A percentile compares a stretch with the other conserved stretches of the same genome.
These are phyloP conservation scores for Trichosporon coremiiforme DNA, from an alignment of 1,284 basidiomycete species.

Conservation along the genomic window DNA sequence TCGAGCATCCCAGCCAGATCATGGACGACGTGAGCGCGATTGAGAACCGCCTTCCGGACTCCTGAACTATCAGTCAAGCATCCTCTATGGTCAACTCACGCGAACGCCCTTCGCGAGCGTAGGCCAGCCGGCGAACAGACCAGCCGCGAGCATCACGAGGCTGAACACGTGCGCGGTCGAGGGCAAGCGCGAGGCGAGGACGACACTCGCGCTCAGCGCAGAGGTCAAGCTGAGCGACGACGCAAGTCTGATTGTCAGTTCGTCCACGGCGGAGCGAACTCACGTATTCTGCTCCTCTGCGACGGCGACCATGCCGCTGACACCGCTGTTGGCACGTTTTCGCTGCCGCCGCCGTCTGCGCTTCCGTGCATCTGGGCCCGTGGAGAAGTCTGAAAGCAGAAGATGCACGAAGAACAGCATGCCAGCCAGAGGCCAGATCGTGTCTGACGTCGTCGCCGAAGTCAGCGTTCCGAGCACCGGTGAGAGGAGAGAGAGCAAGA, in stretches of 20 bases:
- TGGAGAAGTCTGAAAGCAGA: conserved; percentile 68
- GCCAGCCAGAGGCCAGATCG: conserved; percentile 88
- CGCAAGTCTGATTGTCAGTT: conserved; percentile 64
- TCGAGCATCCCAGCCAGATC: conserved; percentile 40
- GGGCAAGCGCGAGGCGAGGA: conserved; percentile 84
- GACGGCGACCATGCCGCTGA: conserved; percentile 26
- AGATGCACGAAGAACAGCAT: conserved; percentile 67
- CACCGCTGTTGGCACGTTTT: conserved; percentile 25
- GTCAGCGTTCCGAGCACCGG: conserved; percentile 90
- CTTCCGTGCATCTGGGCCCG: conserved; percentile 46
- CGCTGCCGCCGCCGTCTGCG: conserved; percentile 29
- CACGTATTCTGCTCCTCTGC: conserved; percentile 44
- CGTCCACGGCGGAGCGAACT: not conserved
- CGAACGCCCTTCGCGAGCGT: conserved; percentile 75
- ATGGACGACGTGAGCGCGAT: conserved; percentile 42
- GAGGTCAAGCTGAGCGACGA: conserved; percentile 93
- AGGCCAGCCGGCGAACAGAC: conserved; percentile 83
- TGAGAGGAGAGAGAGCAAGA: conserved; percentile 83
- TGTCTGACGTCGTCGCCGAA: conserved; percentile 91
- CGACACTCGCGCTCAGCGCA: conserved; percentile 88
- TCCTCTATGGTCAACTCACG: conserved; percentile 58
- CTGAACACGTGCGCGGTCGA: conserved; percentile 87
- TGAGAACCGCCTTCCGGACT: conserved; percentile 44
- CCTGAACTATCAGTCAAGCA: conserved; percentile 31
- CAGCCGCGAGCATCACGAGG: conserved; percentile 81